Conservation (phyloP, 2,329 filamentous ascomycete species). For the Capronia coronata region DNA sequence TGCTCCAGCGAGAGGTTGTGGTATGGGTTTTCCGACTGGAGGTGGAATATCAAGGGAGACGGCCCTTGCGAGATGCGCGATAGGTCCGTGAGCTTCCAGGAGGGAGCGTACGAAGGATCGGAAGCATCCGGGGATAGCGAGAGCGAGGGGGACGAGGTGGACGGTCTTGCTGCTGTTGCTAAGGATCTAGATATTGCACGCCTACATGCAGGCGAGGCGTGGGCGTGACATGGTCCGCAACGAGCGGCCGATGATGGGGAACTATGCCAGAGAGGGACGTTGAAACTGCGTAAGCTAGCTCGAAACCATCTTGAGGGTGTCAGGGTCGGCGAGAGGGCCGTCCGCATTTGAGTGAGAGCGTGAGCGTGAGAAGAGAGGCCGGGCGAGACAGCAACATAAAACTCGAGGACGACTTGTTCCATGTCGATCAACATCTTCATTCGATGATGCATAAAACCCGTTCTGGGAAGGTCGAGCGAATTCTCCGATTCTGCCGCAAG, state of each 20-base stretch:
- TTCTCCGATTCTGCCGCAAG: not conserved
- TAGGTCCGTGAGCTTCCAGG: constrained; percentile 18
- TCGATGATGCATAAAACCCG: too few species aligned
- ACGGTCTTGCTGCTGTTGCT: not conserved
- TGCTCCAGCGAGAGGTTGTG: constrained; percentile 94
- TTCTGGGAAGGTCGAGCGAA: too few species aligned
- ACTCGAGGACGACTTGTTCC: not conserved
- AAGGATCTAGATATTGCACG: too few species aligned
- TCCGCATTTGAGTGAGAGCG: constrained; percentile 16
- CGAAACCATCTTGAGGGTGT: constrained; percentile 2
- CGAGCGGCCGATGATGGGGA: too few species aligned
- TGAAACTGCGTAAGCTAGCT: not conserved
- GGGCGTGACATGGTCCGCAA: not conserved
- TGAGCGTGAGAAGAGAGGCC: not conserved
- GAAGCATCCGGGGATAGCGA: too few species aligned
- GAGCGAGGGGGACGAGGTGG: too few species aligned
- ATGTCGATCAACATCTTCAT: too few species aligned
- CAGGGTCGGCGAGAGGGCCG: constrained; percentile 8
- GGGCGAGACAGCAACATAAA: not conserved
- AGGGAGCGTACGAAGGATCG: not conserved
- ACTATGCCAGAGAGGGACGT: too few species aligned
- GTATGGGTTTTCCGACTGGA: constrained; percentile 65
- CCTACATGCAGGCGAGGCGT: not conserved
- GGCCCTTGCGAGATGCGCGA: constrained; percentile 13
- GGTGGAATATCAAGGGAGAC: constrained; percentile 62